Evolutionary conservation across 169 alveolate genomes (phyloP), one percentile per base, ranked within the genome.

Genomic region (Plasmodium yoelii): DNA sequence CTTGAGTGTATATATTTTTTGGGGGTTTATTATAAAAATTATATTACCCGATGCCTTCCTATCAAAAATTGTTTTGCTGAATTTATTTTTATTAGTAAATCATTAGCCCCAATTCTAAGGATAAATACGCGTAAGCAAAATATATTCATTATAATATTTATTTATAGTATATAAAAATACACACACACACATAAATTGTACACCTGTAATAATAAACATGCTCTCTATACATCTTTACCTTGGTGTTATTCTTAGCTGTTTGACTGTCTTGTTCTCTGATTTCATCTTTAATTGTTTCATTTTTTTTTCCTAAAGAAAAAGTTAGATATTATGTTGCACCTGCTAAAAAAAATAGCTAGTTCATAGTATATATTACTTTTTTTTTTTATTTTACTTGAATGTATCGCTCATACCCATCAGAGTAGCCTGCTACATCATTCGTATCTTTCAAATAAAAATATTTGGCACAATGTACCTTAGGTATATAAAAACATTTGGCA

Each of bases 171-270:
- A 6, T 5, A 46, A 13, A n/a, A 46, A 68, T 47, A 15, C 19
- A 15, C 57, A 68, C 15, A 68, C 57, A 68, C 15, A 68, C 10
- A 61, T 60, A 42, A 28, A 18, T 9, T 34, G 55, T 65, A 9
- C 26, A 42, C n/a, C 42, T 24, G 3, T 59, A 34, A 34, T 34
- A 3, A 10, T 15, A 10, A n/a, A 13, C 18, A 49, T 42, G 4
- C 69, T 72, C 44, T 61, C 26, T 55, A 28, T 65, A 9, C 6
- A 18, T 18, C 24, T 26, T 13, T 64, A 77, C 89, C 89, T 61
- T 6, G 89, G 77, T 19, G 89, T 77, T 63, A 77, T 77, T 77
- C 89, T 64, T 55, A 77, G 63, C 60, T 77, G 89, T 42, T 77
- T 77, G 53, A 77, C 89, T n/a, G 73, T 26, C 44, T 77, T 77